Evolutionary conservation across 148 eudicot species (phyloP).

Genomic region (Arbutus unedo): DNA sequence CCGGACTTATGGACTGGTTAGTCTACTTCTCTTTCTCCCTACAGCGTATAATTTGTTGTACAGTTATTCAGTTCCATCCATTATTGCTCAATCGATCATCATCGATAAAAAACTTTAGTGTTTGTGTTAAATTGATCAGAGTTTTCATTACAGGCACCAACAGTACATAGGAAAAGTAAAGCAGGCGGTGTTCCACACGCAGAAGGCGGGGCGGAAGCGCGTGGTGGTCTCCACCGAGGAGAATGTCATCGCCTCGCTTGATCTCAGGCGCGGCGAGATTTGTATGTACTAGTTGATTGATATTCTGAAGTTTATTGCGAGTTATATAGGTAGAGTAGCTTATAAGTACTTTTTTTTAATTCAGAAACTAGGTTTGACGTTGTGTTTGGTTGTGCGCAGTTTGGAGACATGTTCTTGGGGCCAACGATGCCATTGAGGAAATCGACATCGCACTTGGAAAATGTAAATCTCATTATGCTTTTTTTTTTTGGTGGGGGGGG

Average conservation of each 20-base stretch:
- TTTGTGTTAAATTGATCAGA: background rate
- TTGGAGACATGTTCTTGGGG: constrained; percentile 95
- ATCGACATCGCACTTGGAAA: constrained; percentile 81
- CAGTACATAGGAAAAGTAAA: constrained; percentile 93
- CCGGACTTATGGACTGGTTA: constrained; percentile 85
- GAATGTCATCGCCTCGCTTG: constrained; percentile 85
- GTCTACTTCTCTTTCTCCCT: background rate
- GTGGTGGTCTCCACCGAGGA: constrained; percentile 87
- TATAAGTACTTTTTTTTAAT: background rate
- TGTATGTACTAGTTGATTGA: constrained; percentile 36
- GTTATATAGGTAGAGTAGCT: background rate
- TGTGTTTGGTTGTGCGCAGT: constrained; percentile 44
- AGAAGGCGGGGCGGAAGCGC: constrained; percentile 92
- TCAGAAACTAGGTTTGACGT: constrained; percentile 5
- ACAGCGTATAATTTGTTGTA: background rate
- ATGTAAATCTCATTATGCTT: constrained; percentile 39
- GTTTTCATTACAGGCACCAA: constrained; percentile 64
- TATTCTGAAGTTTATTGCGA: background rate
- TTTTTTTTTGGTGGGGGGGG: background rate
- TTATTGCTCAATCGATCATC: background rate
- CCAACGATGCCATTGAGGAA: constrained; percentile 63
- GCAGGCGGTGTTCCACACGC: constrained; percentile 93
- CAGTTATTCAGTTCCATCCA: background rate
- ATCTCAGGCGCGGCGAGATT: constrained; percentile 95
- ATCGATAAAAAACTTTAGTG: background rate